Evolutionary conservation across 2,329 filamentous ascomycete species (phyloP).

Genomic region (Trichoderma endophyticum): DNA sequence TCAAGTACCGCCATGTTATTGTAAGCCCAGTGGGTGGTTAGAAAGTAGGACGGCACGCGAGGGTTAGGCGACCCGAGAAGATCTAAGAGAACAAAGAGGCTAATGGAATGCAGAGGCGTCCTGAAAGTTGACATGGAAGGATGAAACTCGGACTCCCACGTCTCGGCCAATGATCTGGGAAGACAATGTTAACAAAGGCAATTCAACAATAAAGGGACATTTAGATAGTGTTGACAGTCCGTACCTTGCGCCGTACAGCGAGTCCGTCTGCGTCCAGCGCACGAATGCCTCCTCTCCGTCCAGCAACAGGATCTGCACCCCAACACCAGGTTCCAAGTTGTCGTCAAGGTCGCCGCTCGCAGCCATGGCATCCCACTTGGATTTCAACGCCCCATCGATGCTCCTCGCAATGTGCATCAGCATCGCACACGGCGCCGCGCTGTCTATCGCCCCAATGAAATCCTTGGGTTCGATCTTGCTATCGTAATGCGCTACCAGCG

Average conservation of each 20-base stretch:
- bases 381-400: constrained; percentile 74
- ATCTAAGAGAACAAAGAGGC: constrained; percentile 87
- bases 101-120: constrained; percentile 73
- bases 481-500: constrained; percentile 92
- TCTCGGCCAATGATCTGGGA: constrained; percentile 66
- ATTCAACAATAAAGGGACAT: not conserved
- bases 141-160: constrained; percentile 72
- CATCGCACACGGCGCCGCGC: constrained; percentile 91
- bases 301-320: constrained; percentile 83
- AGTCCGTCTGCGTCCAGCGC: constrained; percentile 75
- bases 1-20: constrained; percentile 71
- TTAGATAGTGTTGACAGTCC: constrained; percentile 18
- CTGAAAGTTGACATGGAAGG: constrained; percentile 70
- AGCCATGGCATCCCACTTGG: constrained; percentile 76
- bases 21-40: constrained; percentile 92
- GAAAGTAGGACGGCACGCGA: constrained; percentile 78
- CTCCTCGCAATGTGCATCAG: constrained; percentile 80
- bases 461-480: constrained; percentile 75
- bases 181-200: not conserved
- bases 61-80: constrained; percentile 72
- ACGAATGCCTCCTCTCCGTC: constrained; percentile 94
- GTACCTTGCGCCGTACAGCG: constrained; percentile 81
- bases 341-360: constrained; percentile 51
- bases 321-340: constrained; percentile 69
- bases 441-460: constrained; percentile 92